Evolutionary conservation across 441 rosid species (phyloP).

Genomic region (Populus hybrid): DNA sequence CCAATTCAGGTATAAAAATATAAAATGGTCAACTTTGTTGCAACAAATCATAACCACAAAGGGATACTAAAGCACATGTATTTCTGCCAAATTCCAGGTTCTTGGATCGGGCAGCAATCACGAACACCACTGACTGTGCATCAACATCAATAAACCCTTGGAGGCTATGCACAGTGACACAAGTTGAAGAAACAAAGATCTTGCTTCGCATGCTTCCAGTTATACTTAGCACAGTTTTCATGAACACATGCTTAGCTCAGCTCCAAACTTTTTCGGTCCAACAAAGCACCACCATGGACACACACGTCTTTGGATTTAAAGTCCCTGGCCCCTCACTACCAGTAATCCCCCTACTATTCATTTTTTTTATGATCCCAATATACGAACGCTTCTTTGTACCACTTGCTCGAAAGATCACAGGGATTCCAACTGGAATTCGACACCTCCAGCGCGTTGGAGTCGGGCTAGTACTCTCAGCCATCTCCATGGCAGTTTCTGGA

Average conservation of each 20-base stretch:
- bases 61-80: background rate
- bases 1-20: conserved; percentile 43
- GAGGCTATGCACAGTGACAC: conserved; percentile 56
- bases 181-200: conserved; percentile 67
- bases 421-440: conserved; percentile 53
- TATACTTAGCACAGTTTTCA: conserved; percentile 54
- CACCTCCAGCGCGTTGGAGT: conserved; percentile 54
- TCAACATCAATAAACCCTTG: conserved; percentile 29
- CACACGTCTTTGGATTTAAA: conserved; percentile 33
- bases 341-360: conserved; percentile 49
- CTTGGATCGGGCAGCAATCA: conserved; percentile 57
- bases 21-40: background rate
- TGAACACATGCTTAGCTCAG: conserved; percentile 70
- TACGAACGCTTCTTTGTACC: conserved; percentile 61
- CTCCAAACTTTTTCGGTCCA: conserved; percentile 60
- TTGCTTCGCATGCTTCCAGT: conserved; percentile 58
- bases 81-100: conserved; percentile 30
- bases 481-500: conserved; percentile 58
- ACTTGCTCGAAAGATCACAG: conserved; percentile 43
- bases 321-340: conserved; percentile 58
- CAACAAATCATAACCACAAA: background rate
- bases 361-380: conserved; percentile 42
- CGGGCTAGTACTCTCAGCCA: conserved; percentile 50
- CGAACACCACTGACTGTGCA: conserved; percentile 7
- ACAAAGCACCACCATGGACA: conserved; percentile 64